Evolutionary conservation across 768 basidiomycete genomes (phyloP), one percentile per base, ranked within the genome.

Genomic region (Suillus ampliporus): DNA sequence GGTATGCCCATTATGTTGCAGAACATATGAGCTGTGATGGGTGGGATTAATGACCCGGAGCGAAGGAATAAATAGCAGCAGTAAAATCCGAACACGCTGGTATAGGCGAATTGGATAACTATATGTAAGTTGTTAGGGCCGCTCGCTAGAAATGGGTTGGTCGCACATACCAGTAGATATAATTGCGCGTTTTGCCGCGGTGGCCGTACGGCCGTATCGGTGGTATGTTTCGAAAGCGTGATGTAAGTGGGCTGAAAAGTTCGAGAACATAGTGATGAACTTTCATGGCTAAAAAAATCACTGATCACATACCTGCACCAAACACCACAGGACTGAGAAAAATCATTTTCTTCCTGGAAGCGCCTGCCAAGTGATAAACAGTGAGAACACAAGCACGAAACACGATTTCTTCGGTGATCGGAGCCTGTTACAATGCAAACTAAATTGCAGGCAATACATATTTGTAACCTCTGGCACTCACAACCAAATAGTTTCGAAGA

Each of bases 1-100:
- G 97, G 97, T 34, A 98, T 69, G 1, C 96, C 96, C 93, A 98
- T 96, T 56, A 91, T 74, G 71, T 99, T 99, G 81, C 97, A 99
- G 72, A 95, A 97, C 1, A 91, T 77, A 71, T 99, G 97, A 0
- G 94, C 87, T 10, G 84, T 76, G 60, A 95, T 82, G 2, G 95
- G 81, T 1, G 95, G 90, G 35, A 90, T 74, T 62, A 98, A 77
- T 5, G 94, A 95, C 17, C 90, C 87, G 5, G 95, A 95, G 54
- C 91, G 87, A 9, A 97, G 81, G 77, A 95, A 94, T 47, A 97
- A 83, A 76, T 87, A 97, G 5, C 93, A 84, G 26, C 88, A 89
- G 75, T 91, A 91, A 74, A 89, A 92, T 5, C 97, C 97, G 68
- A 99, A 99, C 15, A 98, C 69, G 4, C 93, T 95, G 8, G 97